These are phyloP conservation scores for Hypoxylon sp. DNA, from an alignment of 2,329 filamentous ascomycete species.

Conservation along the genomic window DNA sequence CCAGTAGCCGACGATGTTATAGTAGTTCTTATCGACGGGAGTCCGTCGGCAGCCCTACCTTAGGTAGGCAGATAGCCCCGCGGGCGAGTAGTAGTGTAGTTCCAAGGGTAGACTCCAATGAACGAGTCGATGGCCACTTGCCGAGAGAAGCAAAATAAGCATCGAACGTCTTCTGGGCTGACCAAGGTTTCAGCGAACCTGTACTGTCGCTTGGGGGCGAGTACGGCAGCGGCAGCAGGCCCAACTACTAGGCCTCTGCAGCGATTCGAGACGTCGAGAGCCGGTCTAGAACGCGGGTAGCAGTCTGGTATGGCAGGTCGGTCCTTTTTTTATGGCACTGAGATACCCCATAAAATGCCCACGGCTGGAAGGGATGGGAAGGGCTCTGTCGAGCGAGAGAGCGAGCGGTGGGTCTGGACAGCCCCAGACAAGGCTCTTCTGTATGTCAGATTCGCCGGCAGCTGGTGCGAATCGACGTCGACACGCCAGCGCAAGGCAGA, in stretches of 20 bases:
- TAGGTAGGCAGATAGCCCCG: too few relatives aligned
- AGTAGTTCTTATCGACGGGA: conserved; percentile 27
- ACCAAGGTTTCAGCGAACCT: conserved; percentile 32
- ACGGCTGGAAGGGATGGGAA: conserved; percentile 23
- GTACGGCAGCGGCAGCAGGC: conserved; percentile 17
- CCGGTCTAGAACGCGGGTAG: conserved; percentile 32
- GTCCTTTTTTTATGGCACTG: conserved; percentile 34
- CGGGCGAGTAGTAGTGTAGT: conserved; percentile 2
- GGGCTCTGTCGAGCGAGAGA: conserved; percentile 7
- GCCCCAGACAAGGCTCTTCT: conserved; percentile 19
- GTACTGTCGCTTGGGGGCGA: conserved; percentile 18
- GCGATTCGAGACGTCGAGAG: conserved; percentile 23
- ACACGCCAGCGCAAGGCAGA: conserved; percentile 19
- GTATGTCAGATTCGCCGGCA: conserved; percentile 29
- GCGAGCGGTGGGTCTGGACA: conserved; percentile 11
- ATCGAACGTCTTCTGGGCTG: conserved; percentile 37
- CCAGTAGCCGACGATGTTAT: conserved; percentile 20
- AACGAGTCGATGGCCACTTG: conserved; percentile 22
- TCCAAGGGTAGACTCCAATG: conserved; percentile 15
- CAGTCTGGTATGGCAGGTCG: conserved; percentile 26
- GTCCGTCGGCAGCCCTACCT: conserved; percentile 11
- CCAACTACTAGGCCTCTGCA: conserved; percentile 25
- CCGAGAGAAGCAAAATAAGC: conserved; percentile 23
- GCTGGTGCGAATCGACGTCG: conserved; percentile 25
- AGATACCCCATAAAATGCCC: conserved; percentile 17